phyloP scores from a whole-genome alignment of 148 eudicot genomes.

The Selenicereus undatus region DNA sequence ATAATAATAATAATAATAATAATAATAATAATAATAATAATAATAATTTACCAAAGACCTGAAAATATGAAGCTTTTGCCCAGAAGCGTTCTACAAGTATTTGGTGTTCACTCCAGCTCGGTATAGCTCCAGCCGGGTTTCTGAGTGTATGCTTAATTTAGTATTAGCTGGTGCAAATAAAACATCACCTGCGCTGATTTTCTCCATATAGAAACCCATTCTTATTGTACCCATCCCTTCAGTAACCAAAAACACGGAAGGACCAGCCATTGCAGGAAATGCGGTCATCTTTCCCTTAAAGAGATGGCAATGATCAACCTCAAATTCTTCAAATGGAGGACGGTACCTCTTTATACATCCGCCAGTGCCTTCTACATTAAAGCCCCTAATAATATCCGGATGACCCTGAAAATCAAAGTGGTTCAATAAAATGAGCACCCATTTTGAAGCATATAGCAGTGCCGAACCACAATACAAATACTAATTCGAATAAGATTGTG shows the following conservation, averaged over 20 bases:
- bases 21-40: too few species aligned
- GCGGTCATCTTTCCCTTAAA: constrained; percentile 34
- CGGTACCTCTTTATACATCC: constrained; percentile 58
- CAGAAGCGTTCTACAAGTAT: constrained; percentile 33
- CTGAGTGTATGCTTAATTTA: constrained; percentile 36
- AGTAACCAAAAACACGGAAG: constrained; percentile 63
- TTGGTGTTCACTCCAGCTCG: constrained; percentile 82
- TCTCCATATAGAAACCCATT: constrained; percentile 30
- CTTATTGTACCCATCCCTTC: constrained; percentile 54
- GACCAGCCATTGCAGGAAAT: constrained; percentile 59
- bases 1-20: too few species aligned
- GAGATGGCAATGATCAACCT: constrained; percentile 70
- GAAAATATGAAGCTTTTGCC: neutral
- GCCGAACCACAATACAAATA: too few species aligned
- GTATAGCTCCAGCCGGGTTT: constrained; percentile 47
- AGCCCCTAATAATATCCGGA: constrained; percentile 60
- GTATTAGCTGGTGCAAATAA: constrained; percentile 69
- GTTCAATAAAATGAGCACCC: neutral
- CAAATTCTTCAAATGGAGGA: constrained; percentile 90
- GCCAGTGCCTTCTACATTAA: constrained; percentile 35
- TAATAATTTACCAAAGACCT: neutral
- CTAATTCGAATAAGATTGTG: too few species aligned
- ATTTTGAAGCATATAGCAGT: too few species aligned
- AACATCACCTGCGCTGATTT: constrained; percentile 58
- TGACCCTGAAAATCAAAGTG: constrained; percentile 51